Evolutionary conservation across 495 filamentous ascomycete species (phyloP), one percentile per base, ranked within the genome.

Genomic region (Xylaria curta): DNA sequence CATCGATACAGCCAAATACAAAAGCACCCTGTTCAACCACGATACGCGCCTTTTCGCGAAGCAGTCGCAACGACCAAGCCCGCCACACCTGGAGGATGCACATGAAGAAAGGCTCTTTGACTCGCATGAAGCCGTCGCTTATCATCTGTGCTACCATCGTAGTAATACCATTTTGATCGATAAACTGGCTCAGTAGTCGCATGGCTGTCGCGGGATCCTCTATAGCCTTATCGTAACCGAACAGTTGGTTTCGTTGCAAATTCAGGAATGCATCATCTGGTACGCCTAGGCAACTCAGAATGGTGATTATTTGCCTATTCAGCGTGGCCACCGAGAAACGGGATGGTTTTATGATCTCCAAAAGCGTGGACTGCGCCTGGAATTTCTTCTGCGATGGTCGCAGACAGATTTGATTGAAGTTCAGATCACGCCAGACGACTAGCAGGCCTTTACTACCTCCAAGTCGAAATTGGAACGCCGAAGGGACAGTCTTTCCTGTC

Each of bases 1-100:
- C 97, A 73, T 98, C 96, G 42, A 93, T 88, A 66, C 92, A 93
- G 17, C 96, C 96, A n/a, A 98, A 85, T 0, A 98, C 82, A 74
- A 94, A 95, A 26, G 96, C 95, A 0, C 95, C 93, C 62, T 93
- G 76, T 1, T 94, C 90, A 40, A 99, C 88, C 1, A 88, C 82
- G 67, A 99, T 94, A 66, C 89, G 91, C 0, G 97, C 95, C 75
- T 98, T 97, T 75, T 99, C 96, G 74, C 97, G 97, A 15, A 99
- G 86, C 38, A 89, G 83, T 70, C 94, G 95, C 71, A 94, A 85
- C 4, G 92, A 92, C 93, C 93, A 97, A 7, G 91, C 86, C 73
- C 89, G 86, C 94, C 94, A 97, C 1, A 96, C 82, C 8, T 86
- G 86, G 2, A 97, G 79, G 12, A 97, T 74, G 0, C 92, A 94